Base-by-base conservation (phyloP, 1,139 yeast genomes). In the Candida sp. region DNA sequence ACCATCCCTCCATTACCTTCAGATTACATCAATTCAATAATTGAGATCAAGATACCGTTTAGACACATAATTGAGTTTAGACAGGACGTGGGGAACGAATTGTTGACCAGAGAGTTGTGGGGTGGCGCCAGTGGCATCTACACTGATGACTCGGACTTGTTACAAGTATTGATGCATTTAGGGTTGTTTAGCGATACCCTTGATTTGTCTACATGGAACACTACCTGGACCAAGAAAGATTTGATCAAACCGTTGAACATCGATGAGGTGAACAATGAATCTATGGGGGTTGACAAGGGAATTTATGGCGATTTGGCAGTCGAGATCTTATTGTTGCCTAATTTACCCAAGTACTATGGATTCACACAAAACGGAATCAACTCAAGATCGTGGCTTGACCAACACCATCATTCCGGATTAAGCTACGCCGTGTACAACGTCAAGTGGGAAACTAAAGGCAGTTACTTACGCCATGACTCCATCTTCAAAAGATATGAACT, bases 111-210 rank as follows among this genome's bases (percentile, higher is more conserved):
- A 41, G 81, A 83, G 50, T 63, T 92, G 1, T 94, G 98, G 98
- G 99, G 99, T 2, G 90, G 97, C 0, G 92, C 88, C 48, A 63
- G 73, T 33, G 80, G 80, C 1, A 75, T 94, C 3, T 94, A 93
- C 67, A 90, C 98, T 1, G 98, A 94, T 67, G 99, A 94, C 68
- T 88, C 96, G 1, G 97, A 94, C 65, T 72, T 93, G 3, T 78
- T 94, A 41, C 78, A 90, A 3, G 88, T 86, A 0, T 70, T 93
- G 53, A 80, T 84, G 54, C 98, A 94, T 62, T 70, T 83, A 54
- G 98, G 97, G 0, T 73, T 86, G 28, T 75, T 90, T 53, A 56
- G 58, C 39, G 61, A 61, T 32, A 50, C 45, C 9, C 46, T 70
- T 5, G 71, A 74, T 50, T 64, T 77, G 50, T 55, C 53, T 26